These are phyloP conservation scores for Arabidopsis hybrid DNA, from an alignment of 441 rosid species.

Conservation along the genomic window DNA sequence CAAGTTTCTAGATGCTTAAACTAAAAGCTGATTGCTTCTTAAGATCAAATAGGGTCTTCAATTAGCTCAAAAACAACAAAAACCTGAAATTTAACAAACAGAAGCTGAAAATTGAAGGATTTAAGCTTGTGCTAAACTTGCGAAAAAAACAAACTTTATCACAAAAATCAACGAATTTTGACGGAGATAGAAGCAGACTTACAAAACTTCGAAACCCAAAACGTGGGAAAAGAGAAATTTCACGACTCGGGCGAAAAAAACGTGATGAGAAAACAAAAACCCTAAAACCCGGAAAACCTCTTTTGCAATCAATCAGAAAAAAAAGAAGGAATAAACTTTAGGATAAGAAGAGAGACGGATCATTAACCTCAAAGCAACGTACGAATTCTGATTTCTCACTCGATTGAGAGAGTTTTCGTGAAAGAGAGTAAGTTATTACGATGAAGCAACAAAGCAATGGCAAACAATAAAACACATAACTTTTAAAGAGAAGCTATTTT, in stretches of 20 bases:
- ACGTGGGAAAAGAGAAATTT: constrained; percentile 23
- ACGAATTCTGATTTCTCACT: constrained; percentile 28
- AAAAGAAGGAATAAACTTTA: constrained; percentile 8
- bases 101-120: not conserved
- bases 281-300: constrained; percentile 43
- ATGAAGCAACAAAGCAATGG: constrained; percentile 40
- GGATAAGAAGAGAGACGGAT: constrained; percentile 25
- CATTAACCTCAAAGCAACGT: constrained; percentile 46
- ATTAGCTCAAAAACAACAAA: not conserved
- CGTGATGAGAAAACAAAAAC: constrained; percentile 41
- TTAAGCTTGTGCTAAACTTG: constrained; percentile 13
- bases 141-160: not conserved
- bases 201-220: constrained; percentile 23
- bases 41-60: constrained; percentile 4
- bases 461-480: not conserved
- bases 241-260: not conserved
- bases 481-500: constrained; percentile 25
- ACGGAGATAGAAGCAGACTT: constrained; percentile 28
- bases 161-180: constrained; percentile 18
- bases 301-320: constrained; percentile 37
- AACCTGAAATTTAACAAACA: not conserved
- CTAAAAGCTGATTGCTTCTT: constrained; percentile 21
- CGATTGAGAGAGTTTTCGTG: constrained; percentile 42
- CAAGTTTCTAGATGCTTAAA: constrained; percentile 1
- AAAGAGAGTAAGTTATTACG: constrained; percentile 27